A percentile compares a stretch with the other conserved stretches of the same genome.
Conservation (phyloP, 2,329 filamentous ascomycete genomes). For the Hypoxylon sp. region DNA sequence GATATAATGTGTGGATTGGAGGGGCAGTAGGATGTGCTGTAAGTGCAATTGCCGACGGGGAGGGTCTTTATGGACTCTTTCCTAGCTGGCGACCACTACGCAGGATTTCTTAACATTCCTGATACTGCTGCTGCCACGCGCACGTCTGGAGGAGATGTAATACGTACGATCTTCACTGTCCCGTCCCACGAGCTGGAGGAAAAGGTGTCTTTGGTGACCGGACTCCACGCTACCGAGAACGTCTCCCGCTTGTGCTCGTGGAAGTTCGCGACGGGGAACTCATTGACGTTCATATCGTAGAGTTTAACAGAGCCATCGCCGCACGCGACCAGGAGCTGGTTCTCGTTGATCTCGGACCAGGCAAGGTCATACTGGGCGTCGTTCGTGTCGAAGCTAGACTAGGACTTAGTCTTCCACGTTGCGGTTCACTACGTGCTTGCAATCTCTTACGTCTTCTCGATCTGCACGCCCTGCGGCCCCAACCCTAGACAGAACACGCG, state of each 20-base stretch:
- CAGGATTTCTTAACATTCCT: background rate
- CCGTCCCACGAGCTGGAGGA: conserved; percentile 96
- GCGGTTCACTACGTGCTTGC: conserved; percentile 3
- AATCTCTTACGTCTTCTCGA: conserved; percentile 78
- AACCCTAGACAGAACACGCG: conserved; percentile 86
- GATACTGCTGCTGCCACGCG: background rate
- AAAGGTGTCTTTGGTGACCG: conserved; percentile 90
- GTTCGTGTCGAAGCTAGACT: conserved; percentile 90
- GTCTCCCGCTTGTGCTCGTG: conserved; percentile 94
- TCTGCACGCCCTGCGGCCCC: conserved; percentile 83
- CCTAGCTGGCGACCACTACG: conserved; percentile 84
- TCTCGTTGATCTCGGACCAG: conserved; percentile 97
- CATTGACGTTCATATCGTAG: conserved; percentile 82
- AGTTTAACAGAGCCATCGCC: conserved; percentile 96
- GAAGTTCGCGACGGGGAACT: conserved; percentile 92
- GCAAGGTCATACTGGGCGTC: conserved; percentile 95
- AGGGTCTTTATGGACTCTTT: conserved; percentile 83
- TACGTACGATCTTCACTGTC: conserved; percentile 83
- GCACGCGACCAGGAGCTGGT: conserved; percentile 88
- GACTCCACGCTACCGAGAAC: conserved; percentile 93
- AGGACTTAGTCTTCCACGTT: conserved; percentile 17
- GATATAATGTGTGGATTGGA: conserved; percentile 88
- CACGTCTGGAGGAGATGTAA: background rate
- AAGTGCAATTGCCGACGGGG: conserved; percentile 93
- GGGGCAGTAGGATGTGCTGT: conserved; percentile 90